Percentiles rank a stretch among this genome's conserved stretches.
Evolutionary conservation across 73 alveolate species (phyloP).

Genomic region (Uronychia setigera): DNA sequence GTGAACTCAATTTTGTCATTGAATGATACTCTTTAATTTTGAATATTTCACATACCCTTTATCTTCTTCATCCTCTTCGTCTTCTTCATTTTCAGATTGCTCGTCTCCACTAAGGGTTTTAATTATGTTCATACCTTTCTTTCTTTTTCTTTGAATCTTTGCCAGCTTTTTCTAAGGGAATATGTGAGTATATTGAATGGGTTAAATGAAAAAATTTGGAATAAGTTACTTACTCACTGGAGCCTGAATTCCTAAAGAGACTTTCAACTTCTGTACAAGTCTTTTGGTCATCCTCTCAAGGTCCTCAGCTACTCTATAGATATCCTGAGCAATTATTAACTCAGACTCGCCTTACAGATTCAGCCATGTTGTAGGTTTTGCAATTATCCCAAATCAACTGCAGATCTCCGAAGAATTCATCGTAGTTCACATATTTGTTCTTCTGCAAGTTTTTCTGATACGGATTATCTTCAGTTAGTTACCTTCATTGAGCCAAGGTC

Average conservation of each 20-base stretch:
- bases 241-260: conserved; percentile 2
- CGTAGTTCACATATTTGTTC: conserved; percentile 65
- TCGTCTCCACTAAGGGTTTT: neutral
- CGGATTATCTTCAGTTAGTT: conserved; percentile 51
- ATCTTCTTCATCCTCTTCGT: conserved; percentile 36
- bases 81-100: conserved; percentile 22
- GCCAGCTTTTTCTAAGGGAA: neutral
- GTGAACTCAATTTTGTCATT: conserved; percentile 72
- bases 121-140: conserved; percentile 12
- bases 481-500: conserved; percentile 73
- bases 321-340: conserved; percentile 6
- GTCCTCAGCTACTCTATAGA: conserved; percentile 58
- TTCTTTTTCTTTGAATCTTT: neutral
- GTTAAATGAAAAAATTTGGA: neutral
- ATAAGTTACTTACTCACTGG: neutral
- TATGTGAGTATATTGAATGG: too few species aligned
- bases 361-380: conserved; percentile 81
- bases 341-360: conserved; percentile 21
- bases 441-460: conserved; percentile 6
- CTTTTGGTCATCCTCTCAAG: conserved; percentile 42
- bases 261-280: conserved; percentile 29
- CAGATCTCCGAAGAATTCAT: conserved; percentile 81
- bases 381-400: conserved; percentile 93
- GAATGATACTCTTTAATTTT: conserved; percentile 24
- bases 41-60: conserved; percentile 29